These are phyloP conservation scores for Echeveria elegans DNA, from an alignment of 164 flowering plant species.

Conservation along the genomic window DNA sequence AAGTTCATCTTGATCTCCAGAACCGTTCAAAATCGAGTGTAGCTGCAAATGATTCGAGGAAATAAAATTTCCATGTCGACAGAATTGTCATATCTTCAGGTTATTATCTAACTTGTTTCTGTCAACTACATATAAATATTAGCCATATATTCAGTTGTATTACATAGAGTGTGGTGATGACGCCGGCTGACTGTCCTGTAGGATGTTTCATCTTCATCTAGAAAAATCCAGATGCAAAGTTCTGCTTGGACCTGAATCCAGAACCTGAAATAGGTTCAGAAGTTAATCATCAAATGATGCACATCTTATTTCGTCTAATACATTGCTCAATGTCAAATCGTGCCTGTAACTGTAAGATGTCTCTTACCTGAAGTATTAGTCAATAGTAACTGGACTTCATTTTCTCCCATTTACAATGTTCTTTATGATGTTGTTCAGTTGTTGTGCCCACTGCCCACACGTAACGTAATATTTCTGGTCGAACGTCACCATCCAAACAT, in stretches of 20 bases:
- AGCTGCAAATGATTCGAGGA: neutral
- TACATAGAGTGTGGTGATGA: slow-evolving; percentile 62
- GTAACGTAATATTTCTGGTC: neutral
- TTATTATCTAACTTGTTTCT: no score
- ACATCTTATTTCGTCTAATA: no score
- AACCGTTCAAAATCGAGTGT: neutral
- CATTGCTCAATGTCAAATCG: no score
- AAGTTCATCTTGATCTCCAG: slow-evolving; percentile 41
- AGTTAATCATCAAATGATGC: no score
- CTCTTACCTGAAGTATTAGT: neutral
- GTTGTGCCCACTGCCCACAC: no score
- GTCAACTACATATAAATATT: neutral
- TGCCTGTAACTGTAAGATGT: no score
- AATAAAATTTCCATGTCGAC: no score
- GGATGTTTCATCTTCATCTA: slow-evolving; percentile 45
- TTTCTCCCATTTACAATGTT: no score
- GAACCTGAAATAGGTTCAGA: slow-evolving; percentile 28
- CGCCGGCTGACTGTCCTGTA: slow-evolving; percentile 33
- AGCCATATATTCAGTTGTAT: neutral
- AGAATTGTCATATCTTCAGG: no score
- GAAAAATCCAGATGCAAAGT: slow-evolving; percentile 49
- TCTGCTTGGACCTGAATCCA: slow-evolving; percentile 43
- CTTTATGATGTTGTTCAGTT: neutral
- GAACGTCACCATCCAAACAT: neutral
- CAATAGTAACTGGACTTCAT: neutral